Conservation (phyloP, 371 early-diverging fungal genomes). For the Amoeboaphelidium protococcarum region DNA sequence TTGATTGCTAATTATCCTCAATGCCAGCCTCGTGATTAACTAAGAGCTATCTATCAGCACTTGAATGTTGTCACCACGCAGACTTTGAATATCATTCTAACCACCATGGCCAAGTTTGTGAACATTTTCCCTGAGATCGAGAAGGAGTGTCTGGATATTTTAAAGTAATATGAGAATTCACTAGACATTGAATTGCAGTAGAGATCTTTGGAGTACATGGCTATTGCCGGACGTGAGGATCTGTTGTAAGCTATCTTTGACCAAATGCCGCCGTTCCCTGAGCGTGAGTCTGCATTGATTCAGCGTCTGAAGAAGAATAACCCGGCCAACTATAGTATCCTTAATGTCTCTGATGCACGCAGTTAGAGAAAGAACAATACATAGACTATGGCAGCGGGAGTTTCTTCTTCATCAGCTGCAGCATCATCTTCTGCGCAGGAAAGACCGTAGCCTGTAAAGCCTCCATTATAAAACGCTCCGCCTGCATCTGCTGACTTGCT, state of each 20-base stretch:
- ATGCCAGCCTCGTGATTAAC: constrained; percentile 65
- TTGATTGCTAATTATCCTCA: constrained; percentile 60
- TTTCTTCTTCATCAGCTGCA: too few species aligned
- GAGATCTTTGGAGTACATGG: constrained; percentile 80
- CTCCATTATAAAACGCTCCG: too few species aligned
- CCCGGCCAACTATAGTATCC: too few species aligned
- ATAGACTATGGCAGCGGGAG: too few species aligned
- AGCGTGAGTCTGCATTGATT: constrained; percentile 66
- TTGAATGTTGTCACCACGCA: constrained; percentile 46
- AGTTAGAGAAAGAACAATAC: too few species aligned
- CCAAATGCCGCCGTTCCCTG: constrained; percentile 89
- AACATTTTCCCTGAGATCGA: constrained; percentile 92
- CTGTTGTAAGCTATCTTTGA: constrained; percentile 53
- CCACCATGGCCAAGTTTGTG: constrained; percentile 74
- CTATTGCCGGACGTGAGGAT: constrained; percentile 57
- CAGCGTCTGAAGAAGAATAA: constrained; percentile 45
- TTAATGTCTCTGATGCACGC: too few species aligned
- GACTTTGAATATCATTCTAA: constrained; percentile 56
- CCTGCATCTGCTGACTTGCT: too few species aligned
- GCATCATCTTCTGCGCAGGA: too few species aligned
- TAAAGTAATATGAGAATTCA: constrained; percentile 56
- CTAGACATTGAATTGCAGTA: constrained; percentile 84
- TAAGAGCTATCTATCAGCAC: constrained; percentile 65
- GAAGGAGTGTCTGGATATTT: constrained; percentile 46
- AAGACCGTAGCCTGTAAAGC: too few species aligned